Evolutionary conservation across 495 filamentous ascomycete species (phyloP), one percentile per base, ranked within the genome.

Genomic region (Cercophora sp.): DNA sequence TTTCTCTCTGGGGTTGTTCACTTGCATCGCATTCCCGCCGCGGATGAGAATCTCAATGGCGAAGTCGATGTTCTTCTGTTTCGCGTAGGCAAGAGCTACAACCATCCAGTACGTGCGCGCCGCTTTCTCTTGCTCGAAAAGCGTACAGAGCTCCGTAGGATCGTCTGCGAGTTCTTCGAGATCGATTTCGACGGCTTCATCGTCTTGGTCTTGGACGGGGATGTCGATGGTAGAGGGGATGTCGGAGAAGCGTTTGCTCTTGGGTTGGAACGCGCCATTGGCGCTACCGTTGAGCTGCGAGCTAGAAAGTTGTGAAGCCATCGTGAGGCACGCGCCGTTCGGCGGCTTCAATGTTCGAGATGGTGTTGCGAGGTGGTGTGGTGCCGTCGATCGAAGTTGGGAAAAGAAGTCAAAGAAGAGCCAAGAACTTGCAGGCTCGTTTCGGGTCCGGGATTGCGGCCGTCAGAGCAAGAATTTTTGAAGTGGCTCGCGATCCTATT

Each of bases 1-100:
- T 67, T 86, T 90, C 71, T 98, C 93, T 45, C 91, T 86, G 16
- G 83, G 80, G 37, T 83, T 82, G 39, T 80, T 84, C 48, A 78
- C 74, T 31, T 83, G 79, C 65, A 94, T 80, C 20, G 85, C 89
- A 41, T 79, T 79, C 47, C 92, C 74, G 43, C 91, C 91, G 57
- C 90, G 89, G 35, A 83, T 81, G 49, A 98, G 74, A 59, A 98
- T 93, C 66, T 96, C 91, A 59, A 97, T 91, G 35, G 93, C 93
- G 69, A 89, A 88, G 58, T 96, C 90, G 36, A 91, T 79, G 70
- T 95, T 92, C 31, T 85, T 81, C 68, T 95, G 90, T 70, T 96
- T 97, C 22, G 92, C 91, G 63, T 98, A 97, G n/a, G 92, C 94
- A 27, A 96, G 79, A 25, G 93, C 88, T 55, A 96, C 90, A 11